These are phyloP conservation scores for Musa troglodytarum DNA, from an alignment of 176 grass and related monocot genomes.

Conservation along the genomic window DNA sequence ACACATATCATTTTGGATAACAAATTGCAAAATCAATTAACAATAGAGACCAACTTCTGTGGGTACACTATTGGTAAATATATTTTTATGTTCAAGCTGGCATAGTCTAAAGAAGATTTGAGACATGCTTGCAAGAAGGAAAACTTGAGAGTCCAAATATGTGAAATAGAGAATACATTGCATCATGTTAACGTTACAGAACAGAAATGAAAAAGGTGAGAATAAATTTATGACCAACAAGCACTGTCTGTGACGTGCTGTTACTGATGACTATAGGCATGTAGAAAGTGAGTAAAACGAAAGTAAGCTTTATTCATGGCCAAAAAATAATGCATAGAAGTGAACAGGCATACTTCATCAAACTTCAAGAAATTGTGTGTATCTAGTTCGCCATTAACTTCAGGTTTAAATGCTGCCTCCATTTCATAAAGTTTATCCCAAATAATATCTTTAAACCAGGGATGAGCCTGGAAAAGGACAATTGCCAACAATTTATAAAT, in stretches of 20 bases:
- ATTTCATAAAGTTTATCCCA: slow-evolving; percentile 99
- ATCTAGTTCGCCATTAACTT: slow-evolving; percentile 91
- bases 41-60: neutral
- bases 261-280: neutral
- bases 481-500: slow-evolving; percentile 17
- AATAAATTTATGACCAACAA: neutral
- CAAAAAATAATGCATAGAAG: slow-evolving; percentile 10
- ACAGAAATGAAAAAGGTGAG: neutral
- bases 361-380: slow-evolving; percentile 98
- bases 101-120: no score
- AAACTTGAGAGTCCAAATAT: neutral
- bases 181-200: neutral
- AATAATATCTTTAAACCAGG: slow-evolving; percentile 77
- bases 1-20: neutral
- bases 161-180: neutral
- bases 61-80: neutral
- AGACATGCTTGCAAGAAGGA: neutral
- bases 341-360: slow-evolving; percentile 64
- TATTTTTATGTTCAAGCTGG: no score
- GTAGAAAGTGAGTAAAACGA: neutral
- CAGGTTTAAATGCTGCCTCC: slow-evolving; percentile 91
- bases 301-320: slow-evolving; percentile 10
- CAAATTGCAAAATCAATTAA: neutral
- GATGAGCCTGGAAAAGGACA: slow-evolving; percentile 59
- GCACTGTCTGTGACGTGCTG: neutral